Evolutionary conservation across 2,329 filamentous ascomycete species (phyloP), one percentile per base, ranked within the genome.

Genomic region (Erysiphe pulchra): DNA sequence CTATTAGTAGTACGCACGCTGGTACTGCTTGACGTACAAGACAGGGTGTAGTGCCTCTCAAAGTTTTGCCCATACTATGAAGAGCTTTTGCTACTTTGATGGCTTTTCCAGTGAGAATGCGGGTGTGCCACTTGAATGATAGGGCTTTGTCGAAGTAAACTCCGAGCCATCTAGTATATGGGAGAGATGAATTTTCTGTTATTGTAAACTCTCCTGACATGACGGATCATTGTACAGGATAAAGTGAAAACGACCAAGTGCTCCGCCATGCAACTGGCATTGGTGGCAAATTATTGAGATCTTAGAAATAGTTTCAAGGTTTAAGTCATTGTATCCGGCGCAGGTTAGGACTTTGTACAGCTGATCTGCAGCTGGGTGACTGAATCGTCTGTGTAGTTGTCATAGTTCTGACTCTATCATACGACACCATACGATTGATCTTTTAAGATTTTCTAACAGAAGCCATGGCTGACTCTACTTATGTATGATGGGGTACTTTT

Each of bases 241-340:
- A 16, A 44, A 44, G 2, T 16, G n/a, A 28, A 32, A 48, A 18
- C 11, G 43, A 28, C 20, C 42, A 39, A 24, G 41, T 9, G 28
- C 41, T n/a, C 28, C 41, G 13, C 41, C 41, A 43, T 43, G 41
- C 16, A 43, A n/a, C 30, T 43, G 24, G 41, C 41, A 43, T 43
- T 43, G 41, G 16, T 43, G 41, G 16, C 28, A 43, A 33, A 2
- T 33, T 33, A 33, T 33, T 16, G 12, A n/a, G 30, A 43, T 33
- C 17, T 43, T 43, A 18, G 24, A 4, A 14, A 43, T 17, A 17
- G 14, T 18, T 33, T 43, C 30, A 32, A 33, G 5, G 5, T 33
- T n/a, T 7, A 43, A 32, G 33, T 43, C 28, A 18, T 43, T n/a
- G 20, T 43, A 33, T 32, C 41, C 41, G 16, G 41, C 28, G 11